Evolutionary conservation across 129 eudicot species (phyloP).

Genomic region (Artemisia argyi): DNA sequence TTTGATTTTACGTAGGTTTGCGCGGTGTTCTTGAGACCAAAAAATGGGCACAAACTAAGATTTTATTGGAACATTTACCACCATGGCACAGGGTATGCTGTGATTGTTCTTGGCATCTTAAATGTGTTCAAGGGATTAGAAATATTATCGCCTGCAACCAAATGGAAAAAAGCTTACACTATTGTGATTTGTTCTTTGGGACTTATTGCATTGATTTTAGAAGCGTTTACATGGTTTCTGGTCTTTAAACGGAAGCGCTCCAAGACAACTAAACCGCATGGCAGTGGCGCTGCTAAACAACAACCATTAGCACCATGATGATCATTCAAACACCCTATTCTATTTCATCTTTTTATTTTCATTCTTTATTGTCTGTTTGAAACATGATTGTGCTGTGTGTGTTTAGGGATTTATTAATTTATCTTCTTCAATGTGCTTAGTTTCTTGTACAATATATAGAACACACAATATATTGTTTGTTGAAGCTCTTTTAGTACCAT

Average conservation of each 20-base stretch:
- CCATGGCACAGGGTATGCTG: slow-evolving; percentile 66
- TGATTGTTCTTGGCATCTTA: slow-evolving; percentile 62
- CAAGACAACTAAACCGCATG: slow-evolving; percentile 53
- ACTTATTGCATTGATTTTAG: slow-evolving; percentile 53
- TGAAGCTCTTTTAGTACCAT: not conserved
- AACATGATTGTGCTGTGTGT: not conserved
- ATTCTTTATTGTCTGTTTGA: not conserved
- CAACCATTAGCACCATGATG: slow-evolving; percentile 28
- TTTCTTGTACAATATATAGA: slow-evolving; percentile 27
- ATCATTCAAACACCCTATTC: not conserved
- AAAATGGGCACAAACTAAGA: slow-evolving; percentile 67
- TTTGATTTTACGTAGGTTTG: slow-evolving; percentile 44
- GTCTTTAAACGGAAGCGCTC: slow-evolving; percentile 46
- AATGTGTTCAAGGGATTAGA: slow-evolving; percentile 78
- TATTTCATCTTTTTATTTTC: not conserved
- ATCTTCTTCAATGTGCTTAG: not conserved
- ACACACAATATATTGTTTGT: slow-evolving; percentile 16
- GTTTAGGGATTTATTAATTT: not conserved
- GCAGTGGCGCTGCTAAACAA: slow-evolving; percentile 36
- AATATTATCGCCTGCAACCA: slow-evolving; percentile 61
- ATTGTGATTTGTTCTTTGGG: slow-evolving; percentile 45
- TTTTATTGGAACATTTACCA: slow-evolving; percentile 87
- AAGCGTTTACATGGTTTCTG: slow-evolving; percentile 69
- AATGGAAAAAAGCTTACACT: slow-evolving; percentile 62
- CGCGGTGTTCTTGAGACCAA: slow-evolving; percentile 78